phyloP scores from a whole-genome alignment of 805 yeast species.

The Monosporozyma yasuniensis region DNA sequence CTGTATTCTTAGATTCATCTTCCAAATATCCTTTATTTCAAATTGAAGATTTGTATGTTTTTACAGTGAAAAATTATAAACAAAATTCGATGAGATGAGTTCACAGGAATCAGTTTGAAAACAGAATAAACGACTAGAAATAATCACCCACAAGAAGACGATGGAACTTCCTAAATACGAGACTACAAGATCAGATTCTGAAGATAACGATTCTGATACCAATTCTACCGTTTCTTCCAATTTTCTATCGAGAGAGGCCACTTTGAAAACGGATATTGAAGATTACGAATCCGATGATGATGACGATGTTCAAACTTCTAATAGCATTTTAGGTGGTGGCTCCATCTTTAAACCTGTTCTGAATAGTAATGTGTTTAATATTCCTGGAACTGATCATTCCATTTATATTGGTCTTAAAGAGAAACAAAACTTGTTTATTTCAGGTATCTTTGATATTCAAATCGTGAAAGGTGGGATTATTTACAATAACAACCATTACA shows the following conservation, averaged over 20 bases:
- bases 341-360: constrained; percentile 7
- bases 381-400: constrained; percentile 5
- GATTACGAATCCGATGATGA: constrained; percentile 12
- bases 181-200: constrained; percentile 1
- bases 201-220: constrained; percentile 8
- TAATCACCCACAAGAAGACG: background rate
- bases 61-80: background rate
- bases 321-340: background rate
- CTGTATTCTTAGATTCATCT: too few relatives aligned
- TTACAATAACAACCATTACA: constrained; percentile 26
- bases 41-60: background rate
- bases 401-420: constrained; percentile 18
- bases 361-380: constrained; percentile 10
- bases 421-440: constrained; percentile 18
- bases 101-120: too few relatives aligned
- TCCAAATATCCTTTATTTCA: background rate
- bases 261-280: constrained; percentile 6
- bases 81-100: background rate
- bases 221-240: constrained; percentile 1
- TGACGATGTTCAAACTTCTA: background rate
- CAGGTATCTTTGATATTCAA: constrained; percentile 23
- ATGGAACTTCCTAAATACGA: constrained; percentile 6
- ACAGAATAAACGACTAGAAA: background rate
- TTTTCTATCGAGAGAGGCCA: constrained; percentile 10
- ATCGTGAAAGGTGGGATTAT: constrained; percentile 28